Base-by-base conservation (phyloP, 2,329 filamentous ascomycete genomes). In the Hymenoscyphus salicellus region DNA sequence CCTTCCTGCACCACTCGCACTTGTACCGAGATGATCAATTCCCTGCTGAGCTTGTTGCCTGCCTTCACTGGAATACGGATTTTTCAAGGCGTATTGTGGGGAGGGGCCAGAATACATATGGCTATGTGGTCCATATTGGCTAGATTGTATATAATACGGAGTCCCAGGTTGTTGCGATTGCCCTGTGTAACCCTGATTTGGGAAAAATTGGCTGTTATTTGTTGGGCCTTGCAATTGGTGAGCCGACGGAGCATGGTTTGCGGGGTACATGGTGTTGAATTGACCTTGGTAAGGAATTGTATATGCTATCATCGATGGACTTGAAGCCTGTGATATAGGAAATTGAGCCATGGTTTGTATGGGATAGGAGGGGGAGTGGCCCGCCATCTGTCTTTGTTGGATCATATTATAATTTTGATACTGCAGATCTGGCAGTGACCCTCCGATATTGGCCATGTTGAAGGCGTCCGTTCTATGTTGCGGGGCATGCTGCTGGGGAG, bases 221-320 rank as follows among this genome's bases (percentile, higher is more conserved):
- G 55, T 36, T 28, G 66, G 65, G 3, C 66, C 36, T 49, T 69
- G 67, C 14, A 64, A 38, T 63, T 67, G 68, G 17, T 65, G 62
- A 20, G 65, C 56, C 33, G 68, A 65, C 30, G 66, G 58, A 8
- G 59, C 63, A 26, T 72, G 68, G 8, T 59, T 62, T 36, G 66
- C 55, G 11, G 65, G 41, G 61, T 74, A 75, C 28, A 71, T 65
- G 30, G 68, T 68, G 61, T 65, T 68, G 28, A 69, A 72, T 59
- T 72, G 71, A 23, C 58, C 60, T 56, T 72, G 73, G 58, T 71
- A 74, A 28, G 68, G 70, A 4, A 69, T 57, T 17, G 68, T 66
- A 52, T 74, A 75, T n/a, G 65, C 65, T 36, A 46, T 60, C 23
- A 63, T 55, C 10, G 65, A 49, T 36, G 68, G 66, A 26, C 62